phyloP scores from a whole-genome alignment of 495 filamentous ascomycete species.

The Cudoniella acicularis region DNA sequence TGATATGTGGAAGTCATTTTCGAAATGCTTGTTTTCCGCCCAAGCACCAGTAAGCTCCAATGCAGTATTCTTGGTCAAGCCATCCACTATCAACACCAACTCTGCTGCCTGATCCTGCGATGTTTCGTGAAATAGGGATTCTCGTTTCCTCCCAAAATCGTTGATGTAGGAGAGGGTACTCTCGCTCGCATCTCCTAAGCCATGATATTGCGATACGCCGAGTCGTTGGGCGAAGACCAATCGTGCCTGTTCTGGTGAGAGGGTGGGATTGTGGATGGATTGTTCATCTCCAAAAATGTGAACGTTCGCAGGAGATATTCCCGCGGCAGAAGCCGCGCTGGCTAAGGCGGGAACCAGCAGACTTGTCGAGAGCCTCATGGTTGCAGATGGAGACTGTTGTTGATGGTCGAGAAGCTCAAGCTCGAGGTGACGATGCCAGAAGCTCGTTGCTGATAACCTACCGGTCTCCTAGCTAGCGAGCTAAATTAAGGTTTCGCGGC shows the following conservation, averaged over 20 bases:
- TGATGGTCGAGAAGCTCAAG: constrained; percentile 16
- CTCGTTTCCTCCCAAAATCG: constrained; percentile 17
- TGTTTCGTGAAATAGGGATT: constrained; percentile 35
- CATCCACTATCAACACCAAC: constrained; percentile 48
- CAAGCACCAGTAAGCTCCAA: constrained; percentile 27
- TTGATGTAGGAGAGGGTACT: constrained; percentile 27
- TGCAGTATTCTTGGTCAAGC: constrained; percentile 32
- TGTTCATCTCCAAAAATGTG: constrained; percentile 21
- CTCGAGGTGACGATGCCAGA: constrained; percentile 13
- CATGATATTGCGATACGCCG: constrained; percentile 27
- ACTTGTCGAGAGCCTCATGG: constrained; percentile 29
- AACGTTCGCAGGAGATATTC: constrained; percentile 19
- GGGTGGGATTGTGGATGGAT: constrained; percentile 26
- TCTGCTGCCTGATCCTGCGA: constrained; percentile 35
- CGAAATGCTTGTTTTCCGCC: constrained; percentile 20
- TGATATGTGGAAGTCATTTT: constrained; percentile 36
- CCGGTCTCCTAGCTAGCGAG: neutral
- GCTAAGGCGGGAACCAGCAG: constrained; percentile 35
- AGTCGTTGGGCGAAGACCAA: constrained; percentile 40
- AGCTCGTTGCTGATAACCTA: constrained; percentile 1
- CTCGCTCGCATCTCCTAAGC: constrained; percentile 17
- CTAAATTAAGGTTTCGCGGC: neutral
- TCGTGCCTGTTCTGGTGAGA: constrained; percentile 35
- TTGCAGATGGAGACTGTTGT: constrained; percentile 4
- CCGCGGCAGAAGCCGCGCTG: constrained; percentile 30